phyloP scores from a whole-genome alignment of 352 stramenopile species.

The Pythium aquatile region DNA sequence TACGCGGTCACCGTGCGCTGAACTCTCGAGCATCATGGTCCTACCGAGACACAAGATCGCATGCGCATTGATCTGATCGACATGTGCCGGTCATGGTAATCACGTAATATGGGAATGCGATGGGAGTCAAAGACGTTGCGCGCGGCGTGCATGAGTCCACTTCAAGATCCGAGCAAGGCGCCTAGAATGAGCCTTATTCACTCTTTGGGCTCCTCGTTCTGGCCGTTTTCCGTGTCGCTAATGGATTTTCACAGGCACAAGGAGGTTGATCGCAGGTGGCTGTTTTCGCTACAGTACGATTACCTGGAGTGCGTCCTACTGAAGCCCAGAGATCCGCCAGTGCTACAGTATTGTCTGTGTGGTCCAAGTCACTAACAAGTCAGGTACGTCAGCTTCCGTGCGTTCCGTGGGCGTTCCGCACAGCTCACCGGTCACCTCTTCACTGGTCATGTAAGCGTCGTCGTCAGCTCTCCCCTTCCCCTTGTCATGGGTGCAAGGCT shows the following conservation, averaged over 20 bases:
- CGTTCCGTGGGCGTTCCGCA: slow-evolving; percentile 17
- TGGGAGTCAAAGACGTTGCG: not conserved
- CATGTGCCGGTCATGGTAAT: not conserved
- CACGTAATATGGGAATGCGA: slow-evolving; percentile 27
- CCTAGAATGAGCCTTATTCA: slow-evolving; percentile 15
- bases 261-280: not conserved
- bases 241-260: not conserved
- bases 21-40: not conserved
- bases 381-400: slow-evolving; percentile 18
- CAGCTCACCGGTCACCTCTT: slow-evolving; percentile 12
- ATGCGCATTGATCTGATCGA: not conserved
- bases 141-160: not conserved
- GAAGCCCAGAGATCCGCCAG: slow-evolving; percentile 9
- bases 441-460: slow-evolving; percentile 1
- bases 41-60: not conserved
- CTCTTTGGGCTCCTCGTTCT: not conserved
- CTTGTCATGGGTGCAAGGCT: not conserved
- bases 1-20: not conserved
- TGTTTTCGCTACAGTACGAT: slow-evolving; percentile 5
- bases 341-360: not conserved
- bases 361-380: not conserved
- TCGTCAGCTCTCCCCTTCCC: slow-evolving; percentile 13
- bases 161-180: slow-evolving; percentile 7
- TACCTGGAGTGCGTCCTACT: not conserved
- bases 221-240: slow-evolving; percentile 5